phyloP scores from a whole-genome alignment of 257 asterid species.

The Nicotiana obtusifolia region DNA sequence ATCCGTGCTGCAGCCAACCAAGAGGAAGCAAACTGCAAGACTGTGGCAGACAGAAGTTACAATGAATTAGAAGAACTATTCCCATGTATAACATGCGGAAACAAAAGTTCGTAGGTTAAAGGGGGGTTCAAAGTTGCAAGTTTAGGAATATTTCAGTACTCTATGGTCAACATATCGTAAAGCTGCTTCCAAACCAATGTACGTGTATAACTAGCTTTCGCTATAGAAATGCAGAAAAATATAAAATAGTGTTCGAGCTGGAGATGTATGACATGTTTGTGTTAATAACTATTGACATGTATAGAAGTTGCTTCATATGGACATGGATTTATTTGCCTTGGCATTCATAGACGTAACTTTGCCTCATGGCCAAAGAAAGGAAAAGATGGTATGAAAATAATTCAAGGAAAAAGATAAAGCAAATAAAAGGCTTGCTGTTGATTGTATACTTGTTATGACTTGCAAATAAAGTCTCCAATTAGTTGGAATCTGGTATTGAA shows the following conservation, averaged over 20 bases:
- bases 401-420: neutral
- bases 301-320: neutral
- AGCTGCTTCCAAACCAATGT: neutral
- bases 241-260: neutral
- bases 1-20: neutral
- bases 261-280: neutral
- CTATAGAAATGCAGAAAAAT: neutral
- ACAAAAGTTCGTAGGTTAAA: neutral
- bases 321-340: neutral
- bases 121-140: neutral
- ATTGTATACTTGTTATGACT: neutral
- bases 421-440: neutral
- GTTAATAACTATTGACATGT: neutral
- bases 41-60: neutral
- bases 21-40: neutral
- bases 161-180: neutral
- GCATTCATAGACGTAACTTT: neutral
- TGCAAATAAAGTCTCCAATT: neutral
- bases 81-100: neutral
- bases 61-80: neutral
- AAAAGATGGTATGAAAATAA: neutral
- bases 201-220: neutral
- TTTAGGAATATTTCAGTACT: neutral
- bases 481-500: neutral
- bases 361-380: neutral